Conservation (phyloP, 176 grass and related monocot species). For the Miscanthus lutarioriparius region DNA sequence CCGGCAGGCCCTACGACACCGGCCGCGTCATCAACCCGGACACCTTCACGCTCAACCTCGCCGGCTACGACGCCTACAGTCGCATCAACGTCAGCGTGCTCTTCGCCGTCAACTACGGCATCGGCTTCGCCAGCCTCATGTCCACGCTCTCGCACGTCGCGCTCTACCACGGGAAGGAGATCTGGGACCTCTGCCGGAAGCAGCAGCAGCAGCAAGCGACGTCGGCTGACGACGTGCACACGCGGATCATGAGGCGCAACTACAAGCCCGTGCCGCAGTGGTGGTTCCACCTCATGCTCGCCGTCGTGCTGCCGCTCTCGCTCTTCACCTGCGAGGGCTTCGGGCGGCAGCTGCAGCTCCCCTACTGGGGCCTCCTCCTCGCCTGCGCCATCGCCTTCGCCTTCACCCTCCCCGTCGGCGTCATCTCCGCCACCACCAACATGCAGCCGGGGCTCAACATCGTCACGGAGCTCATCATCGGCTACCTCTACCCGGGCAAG, state of each 20-base stretch:
- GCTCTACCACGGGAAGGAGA: slow-evolving; percentile 66
- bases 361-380: slow-evolving; percentile 79
- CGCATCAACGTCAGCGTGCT: slow-evolving; percentile 63
- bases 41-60: slow-evolving; percentile 52
- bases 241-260: slow-evolving; percentile 69
- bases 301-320: slow-evolving; percentile 28
- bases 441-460: slow-evolving; percentile 64
- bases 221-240: slow-evolving; percentile 57
- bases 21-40: slow-evolving; percentile 39
- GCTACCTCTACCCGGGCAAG: slow-evolving; percentile 71
- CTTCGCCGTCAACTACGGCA: slow-evolving; percentile 61
- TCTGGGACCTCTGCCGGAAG: slow-evolving; percentile 36
- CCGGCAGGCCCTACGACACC: slow-evolving; percentile 53
- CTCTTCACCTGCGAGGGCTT: slow-evolving; percentile 71
- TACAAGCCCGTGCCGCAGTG: slow-evolving; percentile 63
- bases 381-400: slow-evolving; percentile 56
- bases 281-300: slow-evolving; percentile 75
- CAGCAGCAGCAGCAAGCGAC: neutral
- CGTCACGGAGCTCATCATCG: slow-evolving; percentile 81
- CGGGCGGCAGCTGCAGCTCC: slow-evolving; percentile 66
- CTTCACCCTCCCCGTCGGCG: slow-evolving; percentile 73
- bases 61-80: slow-evolving; percentile 47
- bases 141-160: slow-evolving; percentile 73
- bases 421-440: slow-evolving; percentile 62
- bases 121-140: slow-evolving; percentile 56